Evolutionary conservation across 1,284 basidiomycete species (phyloP).

Genomic region (Hypsizygus ulmarius): DNA sequence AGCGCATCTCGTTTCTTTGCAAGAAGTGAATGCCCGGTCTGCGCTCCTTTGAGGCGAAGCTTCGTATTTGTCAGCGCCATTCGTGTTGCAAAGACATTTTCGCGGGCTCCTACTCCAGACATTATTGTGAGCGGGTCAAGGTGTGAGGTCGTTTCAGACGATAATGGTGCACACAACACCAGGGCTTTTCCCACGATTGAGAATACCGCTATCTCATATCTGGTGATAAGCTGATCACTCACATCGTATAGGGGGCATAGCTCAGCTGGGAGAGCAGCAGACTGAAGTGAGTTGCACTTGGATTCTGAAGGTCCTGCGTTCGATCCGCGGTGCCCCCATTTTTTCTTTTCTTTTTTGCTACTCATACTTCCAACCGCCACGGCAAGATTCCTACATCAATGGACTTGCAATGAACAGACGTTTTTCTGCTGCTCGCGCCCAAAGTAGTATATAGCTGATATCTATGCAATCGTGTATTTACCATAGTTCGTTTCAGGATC

Average conservation of each 20-base stretch:
- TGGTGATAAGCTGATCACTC: too few species aligned
- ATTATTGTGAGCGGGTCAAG: slow-evolving; percentile 56
- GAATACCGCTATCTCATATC: too few species aligned
- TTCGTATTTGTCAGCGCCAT: slow-evolving; percentile 97
- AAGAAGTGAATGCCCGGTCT: slow-evolving; percentile 95
- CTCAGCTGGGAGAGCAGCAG: slow-evolving; percentile 82
- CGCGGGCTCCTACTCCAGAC: slow-evolving; percentile 87
- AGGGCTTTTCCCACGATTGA: neutral
- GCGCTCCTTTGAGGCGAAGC: slow-evolving; percentile 90
- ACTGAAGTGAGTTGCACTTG: slow-evolving; percentile 48
- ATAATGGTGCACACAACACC: neutral
- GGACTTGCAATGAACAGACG: too few species aligned
- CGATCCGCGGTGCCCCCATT: slow-evolving; percentile 57
- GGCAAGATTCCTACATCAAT: too few species aligned
- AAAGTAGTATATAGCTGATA: neutral
- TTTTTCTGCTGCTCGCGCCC: too few species aligned
- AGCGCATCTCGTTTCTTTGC: slow-evolving; percentile 98
- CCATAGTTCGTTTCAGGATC: slow-evolving; percentile 91
- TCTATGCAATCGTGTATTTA: slow-evolving; percentile 75
- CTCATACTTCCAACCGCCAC: too few species aligned
- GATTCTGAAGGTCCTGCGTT: slow-evolving; percentile 65
- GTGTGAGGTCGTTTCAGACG: neutral
- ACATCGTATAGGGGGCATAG: slow-evolving; percentile 34
- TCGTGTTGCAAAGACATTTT: slow-evolving; percentile 91
- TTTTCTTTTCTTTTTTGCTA: slow-evolving; percentile 20